Conservation (phyloP, 495 filamentous ascomycete species). For the Podospora pseudocomata region DNA sequence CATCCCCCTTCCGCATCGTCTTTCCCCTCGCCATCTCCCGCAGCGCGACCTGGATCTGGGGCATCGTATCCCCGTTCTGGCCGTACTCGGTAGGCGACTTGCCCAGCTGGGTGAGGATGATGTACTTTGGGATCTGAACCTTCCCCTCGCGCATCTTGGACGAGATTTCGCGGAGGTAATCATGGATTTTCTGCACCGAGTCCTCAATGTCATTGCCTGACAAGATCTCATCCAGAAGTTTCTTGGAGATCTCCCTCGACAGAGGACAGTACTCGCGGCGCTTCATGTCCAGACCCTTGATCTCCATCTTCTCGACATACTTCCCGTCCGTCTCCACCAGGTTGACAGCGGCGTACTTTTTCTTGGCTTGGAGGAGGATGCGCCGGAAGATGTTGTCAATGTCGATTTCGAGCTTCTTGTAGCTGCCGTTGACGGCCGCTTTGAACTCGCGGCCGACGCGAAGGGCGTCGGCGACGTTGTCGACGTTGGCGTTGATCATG, state of each 20-base stretch:
- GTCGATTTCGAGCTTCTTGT: constrained; percentile 89
- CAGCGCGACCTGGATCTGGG: constrained; percentile 93
- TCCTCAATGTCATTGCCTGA: constrained; percentile 89
- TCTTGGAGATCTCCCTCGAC: constrained; percentile 85
- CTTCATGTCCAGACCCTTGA: constrained; percentile 98
- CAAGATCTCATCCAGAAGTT: constrained; percentile 82
- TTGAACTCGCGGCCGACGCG: constrained; percentile 74
- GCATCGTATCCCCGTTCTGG: constrained; percentile 89
- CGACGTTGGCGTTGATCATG: constrained; percentile 98
- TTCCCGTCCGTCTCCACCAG: constrained; percentile 86
- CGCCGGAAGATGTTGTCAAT: constrained; percentile 97
- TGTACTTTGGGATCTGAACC: constrained; percentile 80
- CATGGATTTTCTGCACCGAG: constrained; percentile 85
- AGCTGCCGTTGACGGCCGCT: constrained; percentile 76
- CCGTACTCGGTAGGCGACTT: constrained; percentile 92
- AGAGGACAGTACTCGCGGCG: constrained; percentile 92
- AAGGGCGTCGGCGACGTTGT: constrained; percentile 85
- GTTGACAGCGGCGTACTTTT: constrained; percentile 98
- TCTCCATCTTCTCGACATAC: constrained; percentile 88
- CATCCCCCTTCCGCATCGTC: constrained; percentile 82
- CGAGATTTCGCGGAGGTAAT: constrained; percentile 79
- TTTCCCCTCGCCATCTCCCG: constrained; percentile 84
- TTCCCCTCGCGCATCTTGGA: constrained; percentile 74
- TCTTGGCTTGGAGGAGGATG: constrained; percentile 92
- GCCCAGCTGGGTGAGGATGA: constrained; percentile 95